Base-by-base conservation (phyloP, 192 early-diverging fungal species). In the Gamsiella multidivaricata region DNA sequence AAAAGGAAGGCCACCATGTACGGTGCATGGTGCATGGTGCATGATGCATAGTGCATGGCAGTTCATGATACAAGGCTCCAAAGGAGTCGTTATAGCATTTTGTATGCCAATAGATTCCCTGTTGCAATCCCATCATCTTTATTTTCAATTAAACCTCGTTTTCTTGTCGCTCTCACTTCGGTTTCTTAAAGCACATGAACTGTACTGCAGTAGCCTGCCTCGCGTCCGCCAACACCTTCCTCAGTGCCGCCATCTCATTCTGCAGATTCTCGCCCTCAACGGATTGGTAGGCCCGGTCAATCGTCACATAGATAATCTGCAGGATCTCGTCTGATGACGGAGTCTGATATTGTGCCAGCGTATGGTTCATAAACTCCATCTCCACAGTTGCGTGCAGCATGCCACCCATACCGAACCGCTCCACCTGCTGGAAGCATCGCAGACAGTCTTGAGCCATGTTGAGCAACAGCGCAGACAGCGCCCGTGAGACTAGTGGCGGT, bases 351-450 rank as follows among this genome's bases (percentile, higher is more conserved):
- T 88, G 84, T 22, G 89, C 79, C 34, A 98, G 70, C 2, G 92
- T 94, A 73, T 91, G 92, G 65, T 94, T 89, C 70, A 98, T 90
- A 59, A 97, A 93, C 78, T 95, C 90, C 55, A 91, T 93, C 81
- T 99, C 97, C 7, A 97, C 80, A 8, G 92, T 94, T n/a, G 93
- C 95, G 85, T 97, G 97, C 46, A 98, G 76, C 91, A 95, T 94
- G 9, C 97, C 97, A 32, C 91, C 93, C 65, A 89, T 91, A 62
- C 94, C 94, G 78, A 96, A 99, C 53, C 85, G 65, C 59, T 96
- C 95, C 9, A 97, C 87, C 46, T 87, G 70, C 32, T 93, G 87
- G 57, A 95, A 94, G 59, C 87, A 83, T 46, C 89, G 87, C 20
- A 98, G 83, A 69, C 97, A 83, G 64, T 96, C 92, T 55, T 91